Conservation (phyloP, 306 rosid species). For the Cucurbita ficifolia region DNA sequence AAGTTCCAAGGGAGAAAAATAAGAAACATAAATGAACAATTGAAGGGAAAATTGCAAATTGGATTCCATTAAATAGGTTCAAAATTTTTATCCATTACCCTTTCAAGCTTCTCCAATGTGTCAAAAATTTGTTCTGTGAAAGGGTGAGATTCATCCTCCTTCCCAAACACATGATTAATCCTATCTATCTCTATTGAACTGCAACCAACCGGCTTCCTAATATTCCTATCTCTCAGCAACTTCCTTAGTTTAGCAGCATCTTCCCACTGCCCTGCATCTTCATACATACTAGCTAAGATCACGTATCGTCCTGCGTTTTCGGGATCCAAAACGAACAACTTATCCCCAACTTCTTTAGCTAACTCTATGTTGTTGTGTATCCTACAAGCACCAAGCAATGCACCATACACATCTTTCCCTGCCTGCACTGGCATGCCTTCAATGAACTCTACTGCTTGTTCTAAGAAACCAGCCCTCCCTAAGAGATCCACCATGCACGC, state of each 20-base stretch:
- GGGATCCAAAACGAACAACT: conserved; percentile 48
- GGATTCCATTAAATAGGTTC: conserved; percentile 1
- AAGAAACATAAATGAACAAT: not conserved
- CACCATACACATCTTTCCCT: conserved; percentile 59
- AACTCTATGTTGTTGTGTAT: conserved; percentile 48
- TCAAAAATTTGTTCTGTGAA: conserved; percentile 29
- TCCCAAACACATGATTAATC: conserved; percentile 34
- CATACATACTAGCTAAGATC: conserved; percentile 61
- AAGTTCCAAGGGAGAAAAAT: not conserved
- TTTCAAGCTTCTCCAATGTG: conserved; percentile 33
- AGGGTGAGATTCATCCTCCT: conserved; percentile 45
- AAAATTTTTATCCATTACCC: conserved; percentile 22
- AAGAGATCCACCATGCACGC: conserved; percentile 71
- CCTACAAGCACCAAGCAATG: conserved; percentile 68
- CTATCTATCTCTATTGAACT: conserved; percentile 61
- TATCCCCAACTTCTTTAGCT: conserved; percentile 54
- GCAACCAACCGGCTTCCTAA: conserved; percentile 50
- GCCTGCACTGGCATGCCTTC: conserved; percentile 54
- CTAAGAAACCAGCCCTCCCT: conserved; percentile 60
- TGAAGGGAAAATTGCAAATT: not conserved
- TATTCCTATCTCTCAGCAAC: conserved; percentile 41
- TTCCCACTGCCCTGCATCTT: conserved; percentile 52
- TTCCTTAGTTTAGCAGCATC: conserved; percentile 64
- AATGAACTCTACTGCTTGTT: conserved; percentile 41
- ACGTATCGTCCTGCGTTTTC: conserved; percentile 44